A percentile compares a stretch with the other conserved stretches of the same genome.
Evolutionary conservation across 441 rosid species (phyloP).

Genomic region (Aquilaria agallochum): DNA sequence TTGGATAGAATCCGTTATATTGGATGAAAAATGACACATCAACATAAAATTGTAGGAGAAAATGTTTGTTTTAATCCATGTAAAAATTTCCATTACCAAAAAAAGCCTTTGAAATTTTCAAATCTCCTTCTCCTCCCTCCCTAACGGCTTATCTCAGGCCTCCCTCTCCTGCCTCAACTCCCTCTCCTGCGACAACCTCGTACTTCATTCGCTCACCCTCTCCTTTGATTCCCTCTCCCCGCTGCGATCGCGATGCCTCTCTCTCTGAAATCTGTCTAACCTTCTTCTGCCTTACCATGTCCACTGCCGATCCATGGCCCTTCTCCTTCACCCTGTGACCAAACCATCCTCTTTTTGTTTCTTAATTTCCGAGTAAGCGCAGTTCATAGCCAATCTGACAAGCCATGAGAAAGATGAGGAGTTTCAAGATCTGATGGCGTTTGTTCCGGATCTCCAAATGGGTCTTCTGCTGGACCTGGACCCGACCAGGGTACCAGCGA

Average conservation of each 20-base stretch:
- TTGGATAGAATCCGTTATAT: too few relatives aligned
- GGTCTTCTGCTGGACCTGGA: constrained; percentile 28
- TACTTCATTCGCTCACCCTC: too few relatives aligned
- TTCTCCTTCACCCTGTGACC: constrained; percentile 21
- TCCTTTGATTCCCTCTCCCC: too few relatives aligned
- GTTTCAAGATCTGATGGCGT: constrained; percentile 56
- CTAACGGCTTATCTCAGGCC: too few relatives aligned
- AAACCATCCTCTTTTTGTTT: background rate
- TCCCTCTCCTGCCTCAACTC: too few relatives aligned
- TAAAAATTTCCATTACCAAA: too few relatives aligned
- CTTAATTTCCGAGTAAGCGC: background rate
- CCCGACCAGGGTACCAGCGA: constrained; percentile 26
- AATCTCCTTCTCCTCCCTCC: too few relatives aligned
- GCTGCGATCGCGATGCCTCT: constrained; percentile 12
- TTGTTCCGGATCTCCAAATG: constrained; percentile 45
- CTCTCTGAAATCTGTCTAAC: constrained; percentile 57
- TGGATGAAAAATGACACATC: too few relatives aligned
- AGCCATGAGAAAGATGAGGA: constrained; percentile 48
- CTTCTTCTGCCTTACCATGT: constrained; percentile 54
- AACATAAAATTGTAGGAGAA: too few relatives aligned
- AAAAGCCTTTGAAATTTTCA: too few relatives aligned
- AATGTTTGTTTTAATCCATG: too few relatives aligned
- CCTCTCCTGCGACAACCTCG: too few relatives aligned
- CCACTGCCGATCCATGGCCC: constrained; percentile 57
- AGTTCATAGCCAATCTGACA: background rate